Evolutionary conservation across 2,329 filamentous ascomycete genomes (phyloP).

Genomic region (Scolecobasidium constrictum): DNA sequence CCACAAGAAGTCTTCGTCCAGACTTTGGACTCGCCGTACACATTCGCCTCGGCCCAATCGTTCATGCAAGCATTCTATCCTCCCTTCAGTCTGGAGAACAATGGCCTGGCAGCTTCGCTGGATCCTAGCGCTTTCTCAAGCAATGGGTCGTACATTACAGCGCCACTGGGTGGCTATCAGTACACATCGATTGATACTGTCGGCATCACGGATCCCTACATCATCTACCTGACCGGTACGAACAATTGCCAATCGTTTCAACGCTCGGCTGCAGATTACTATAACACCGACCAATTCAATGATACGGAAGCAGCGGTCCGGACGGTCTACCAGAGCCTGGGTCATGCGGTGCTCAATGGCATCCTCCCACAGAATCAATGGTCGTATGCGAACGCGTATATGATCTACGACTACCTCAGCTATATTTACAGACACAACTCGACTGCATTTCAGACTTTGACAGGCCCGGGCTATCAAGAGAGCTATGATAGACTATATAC

Average conservation of each 20-base stretch:
- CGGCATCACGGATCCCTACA: conserved; percentile 35
- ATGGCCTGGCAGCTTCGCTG: conserved; percentile 14
- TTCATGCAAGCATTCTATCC: conserved; percentile 54
- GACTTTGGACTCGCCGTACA: conserved; percentile 36
- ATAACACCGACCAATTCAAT: conserved; percentile 27
- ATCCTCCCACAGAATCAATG: conserved; percentile 25
- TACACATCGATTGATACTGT: conserved; percentile 40
- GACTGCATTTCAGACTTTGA: conserved; percentile 25
- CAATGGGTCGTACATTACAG: conserved; percentile 36
- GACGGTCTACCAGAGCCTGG: conserved; percentile 35
- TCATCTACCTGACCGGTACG: conserved; percentile 40
- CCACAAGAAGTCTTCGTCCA: conserved; percentile 37
- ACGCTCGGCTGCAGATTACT: conserved; percentile 28
- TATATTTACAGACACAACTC: conserved; percentile 44
- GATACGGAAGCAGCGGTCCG: conserved; percentile 13
- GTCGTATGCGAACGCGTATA: conserved; percentile 40
- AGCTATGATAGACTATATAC: conserved; percentile 16
- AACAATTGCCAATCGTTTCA: conserved; percentile 30
- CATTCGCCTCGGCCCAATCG: conserved; percentile 44
- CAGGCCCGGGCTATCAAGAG: conserved; percentile 15
- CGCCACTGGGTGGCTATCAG: conserved; percentile 46
- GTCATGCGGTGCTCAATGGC: conserved; percentile 30
- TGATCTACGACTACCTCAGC: conserved; percentile 45
- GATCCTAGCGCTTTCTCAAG: conserved; percentile 31
- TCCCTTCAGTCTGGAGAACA: conserved; percentile 27